Evolutionary conservation across 2,329 filamentous ascomycete genomes (phyloP).

Genomic region (Aureobasidium sp.): DNA sequence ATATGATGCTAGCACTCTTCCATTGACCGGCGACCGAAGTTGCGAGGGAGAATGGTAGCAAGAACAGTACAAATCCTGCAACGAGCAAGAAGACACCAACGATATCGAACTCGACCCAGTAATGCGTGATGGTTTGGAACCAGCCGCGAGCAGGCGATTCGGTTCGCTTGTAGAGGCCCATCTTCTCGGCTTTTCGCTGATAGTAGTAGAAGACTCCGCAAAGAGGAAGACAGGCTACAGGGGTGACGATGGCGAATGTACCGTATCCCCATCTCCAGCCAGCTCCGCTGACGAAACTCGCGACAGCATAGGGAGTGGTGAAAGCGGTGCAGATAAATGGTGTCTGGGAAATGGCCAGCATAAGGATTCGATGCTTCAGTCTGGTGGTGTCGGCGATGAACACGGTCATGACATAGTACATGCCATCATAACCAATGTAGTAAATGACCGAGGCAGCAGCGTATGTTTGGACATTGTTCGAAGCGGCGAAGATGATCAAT

Average conservation of each 20-base stretch:
- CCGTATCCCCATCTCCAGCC: slow-evolving; percentile 25
- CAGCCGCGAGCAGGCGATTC: neutral
- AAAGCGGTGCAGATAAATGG: slow-evolving; percentile 27
- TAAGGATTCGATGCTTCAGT: slow-evolving; percentile 23
- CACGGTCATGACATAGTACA: slow-evolving; percentile 14
- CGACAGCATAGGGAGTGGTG: slow-evolving; percentile 14
- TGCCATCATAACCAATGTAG: slow-evolving; percentile 17
- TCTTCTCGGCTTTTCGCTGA: slow-evolving; percentile 20
- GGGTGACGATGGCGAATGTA: slow-evolving; percentile 23
- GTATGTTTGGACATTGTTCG: slow-evolving; percentile 15
- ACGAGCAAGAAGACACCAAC: slow-evolving; percentile 21
- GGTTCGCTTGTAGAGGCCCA: slow-evolving; percentile 18
- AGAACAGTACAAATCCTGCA: slow-evolving; percentile 15
- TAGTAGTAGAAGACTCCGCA: slow-evolving; percentile 21
- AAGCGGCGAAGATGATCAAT: slow-evolving; percentile 17
- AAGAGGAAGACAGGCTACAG: slow-evolving; percentile 20
- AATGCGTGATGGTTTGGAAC: neutral
- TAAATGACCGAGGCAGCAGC: slow-evolving; percentile 18
- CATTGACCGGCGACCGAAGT: slow-evolving; percentile 13
- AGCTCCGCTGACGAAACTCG: slow-evolving; percentile 10
- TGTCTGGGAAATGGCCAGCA: slow-evolving; percentile 23
- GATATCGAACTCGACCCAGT: slow-evolving; percentile 12
- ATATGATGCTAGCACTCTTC: slow-evolving; percentile 19
- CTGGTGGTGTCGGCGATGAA: slow-evolving; percentile 17
- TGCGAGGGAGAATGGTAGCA: slow-evolving; percentile 16